Evolutionary conservation across 2,329 filamentous ascomycete species (phyloP).

Genomic region (Pseudogymnoascus sp.): DNA sequence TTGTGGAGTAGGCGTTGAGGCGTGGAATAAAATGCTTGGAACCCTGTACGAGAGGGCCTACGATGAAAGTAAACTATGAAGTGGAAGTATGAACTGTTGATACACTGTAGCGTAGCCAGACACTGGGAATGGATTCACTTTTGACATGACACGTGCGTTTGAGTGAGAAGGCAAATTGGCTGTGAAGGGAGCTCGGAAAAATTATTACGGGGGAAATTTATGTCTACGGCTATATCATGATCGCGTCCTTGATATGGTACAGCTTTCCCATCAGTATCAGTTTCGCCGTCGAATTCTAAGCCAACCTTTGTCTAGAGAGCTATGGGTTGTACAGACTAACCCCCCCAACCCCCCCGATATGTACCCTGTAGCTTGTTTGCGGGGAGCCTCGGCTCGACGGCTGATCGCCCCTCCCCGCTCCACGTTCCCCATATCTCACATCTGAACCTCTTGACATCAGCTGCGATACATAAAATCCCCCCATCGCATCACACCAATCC

Average conservation of each 20-base stretch:
- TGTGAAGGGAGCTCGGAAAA: neutral
- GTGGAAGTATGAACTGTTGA: neutral
- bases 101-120: neutral
- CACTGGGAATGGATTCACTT: neutral
- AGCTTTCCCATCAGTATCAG: neutral
- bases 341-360: neutral
- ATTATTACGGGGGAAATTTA: neutral
- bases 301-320: neutral
- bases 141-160: neutral
- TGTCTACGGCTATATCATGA: neutral
- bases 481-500: neutral
- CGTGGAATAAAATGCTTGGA: neutral
- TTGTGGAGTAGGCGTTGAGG: slow-evolving; percentile 20
- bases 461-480: neutral
- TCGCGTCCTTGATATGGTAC: neutral
- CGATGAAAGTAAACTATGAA: neutral
- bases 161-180: neutral
- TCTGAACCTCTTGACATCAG: neutral
- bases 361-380: neutral
- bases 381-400: neutral
- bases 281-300: neutral
- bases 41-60: neutral
- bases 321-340: neutral
- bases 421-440: neutral
- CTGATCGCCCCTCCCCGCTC: neutral